Base-by-base conservation (phyloP, 192 early-diverging fungal genomes). In the Rhizophagus clarus region DNA sequence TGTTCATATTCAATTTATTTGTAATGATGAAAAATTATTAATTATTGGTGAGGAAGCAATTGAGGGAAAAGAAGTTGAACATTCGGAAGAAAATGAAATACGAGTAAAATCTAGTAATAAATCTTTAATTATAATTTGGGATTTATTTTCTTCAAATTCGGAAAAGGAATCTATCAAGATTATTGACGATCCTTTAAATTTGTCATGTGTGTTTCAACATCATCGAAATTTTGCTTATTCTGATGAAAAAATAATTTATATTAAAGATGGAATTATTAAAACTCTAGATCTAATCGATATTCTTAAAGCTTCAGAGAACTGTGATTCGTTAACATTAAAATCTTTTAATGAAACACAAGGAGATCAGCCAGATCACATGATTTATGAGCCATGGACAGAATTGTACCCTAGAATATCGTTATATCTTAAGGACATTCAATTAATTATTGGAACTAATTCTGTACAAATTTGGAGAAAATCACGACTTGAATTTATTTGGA, bases 21-120 rank as follows among this genome's bases (percentile, higher is more conserved):
- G 60, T 60, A 11, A 74, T 51, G 73, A 74, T 32, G 73, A 74
- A 60, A 9, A n/a, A 34, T 61, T 74, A 74, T 56, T 74, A 11
- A 60, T 74, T 29, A 17, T 74, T 32, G 56, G 17, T 32, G 26
- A 60, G 56, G 29, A 74, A 32, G 4, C 22, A 0, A 60, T 28
- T 4, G 26, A 28, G 2, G 12, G 0, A 45, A 45, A 45, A 11
- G 42, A 12, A 45, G 42, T 1, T 45, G 11, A 45, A 45, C 24
- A 15, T 24, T 8, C 20, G 12, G 12, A 12, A 45, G 42, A 12
- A 37, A 37, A 7, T 37, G 8, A 37, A 37, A 0, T 37, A 37
- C 37, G 6, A 37, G 37, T 37, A 8, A 37, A 37, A 37, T 4
- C 7, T 37, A n/a, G n/a, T n/a, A 37, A 37, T 37, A 37, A 37